These are phyloP conservation scores for Neoscytalidium dimidiatum DNA, from an alignment of 2,329 filamentous ascomycete genomes.

Conservation along the genomic window DNA sequence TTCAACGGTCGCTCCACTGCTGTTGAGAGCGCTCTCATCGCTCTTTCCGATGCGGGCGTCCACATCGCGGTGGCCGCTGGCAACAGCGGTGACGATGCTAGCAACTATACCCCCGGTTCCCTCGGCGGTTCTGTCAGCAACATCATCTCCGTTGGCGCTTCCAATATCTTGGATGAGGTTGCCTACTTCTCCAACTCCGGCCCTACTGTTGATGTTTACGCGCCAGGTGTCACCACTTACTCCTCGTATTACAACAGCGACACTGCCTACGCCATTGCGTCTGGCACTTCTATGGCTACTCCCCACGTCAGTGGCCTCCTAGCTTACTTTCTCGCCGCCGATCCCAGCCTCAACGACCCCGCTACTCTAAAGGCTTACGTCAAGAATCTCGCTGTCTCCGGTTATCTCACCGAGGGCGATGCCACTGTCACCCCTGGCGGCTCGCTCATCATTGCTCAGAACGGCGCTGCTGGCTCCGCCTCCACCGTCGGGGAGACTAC, in stretches of 20 bases:
- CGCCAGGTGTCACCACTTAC: constrained; percentile 38
- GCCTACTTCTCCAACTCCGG: constrained; percentile 41
- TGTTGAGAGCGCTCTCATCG: constrained; percentile 16
- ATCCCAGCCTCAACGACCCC: constrained; percentile 26
- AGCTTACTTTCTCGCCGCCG: constrained; percentile 60
- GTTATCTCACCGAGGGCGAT: neutral
- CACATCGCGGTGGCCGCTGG: constrained; percentile 33
- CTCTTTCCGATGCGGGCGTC: constrained; percentile 9
- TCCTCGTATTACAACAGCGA: constrained; percentile 46
- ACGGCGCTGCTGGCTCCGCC: constrained; percentile 6
- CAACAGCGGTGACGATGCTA: constrained; percentile 33
- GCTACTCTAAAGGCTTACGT: constrained; percentile 10
- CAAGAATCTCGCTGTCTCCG: neutral
- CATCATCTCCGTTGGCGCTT: constrained; percentile 43
- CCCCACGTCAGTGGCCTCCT: constrained; percentile 67
- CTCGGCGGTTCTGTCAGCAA: constrained; percentile 30
- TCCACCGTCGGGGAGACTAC: neutral
- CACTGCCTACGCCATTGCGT: constrained; percentile 46
- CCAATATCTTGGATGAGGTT: constrained; percentile 31
- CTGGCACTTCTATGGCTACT: constrained; percentile 63
- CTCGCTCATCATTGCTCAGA: constrained; percentile 12
- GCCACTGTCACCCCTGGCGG: constrained; percentile 3
- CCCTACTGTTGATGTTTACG: constrained; percentile 37
- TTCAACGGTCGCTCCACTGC: constrained; percentile 26
- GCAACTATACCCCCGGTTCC: constrained; percentile 33